Base-by-base conservation (phyloP, 176 grass and related monocot genomes). In the Oryza brachyantha region DNA sequence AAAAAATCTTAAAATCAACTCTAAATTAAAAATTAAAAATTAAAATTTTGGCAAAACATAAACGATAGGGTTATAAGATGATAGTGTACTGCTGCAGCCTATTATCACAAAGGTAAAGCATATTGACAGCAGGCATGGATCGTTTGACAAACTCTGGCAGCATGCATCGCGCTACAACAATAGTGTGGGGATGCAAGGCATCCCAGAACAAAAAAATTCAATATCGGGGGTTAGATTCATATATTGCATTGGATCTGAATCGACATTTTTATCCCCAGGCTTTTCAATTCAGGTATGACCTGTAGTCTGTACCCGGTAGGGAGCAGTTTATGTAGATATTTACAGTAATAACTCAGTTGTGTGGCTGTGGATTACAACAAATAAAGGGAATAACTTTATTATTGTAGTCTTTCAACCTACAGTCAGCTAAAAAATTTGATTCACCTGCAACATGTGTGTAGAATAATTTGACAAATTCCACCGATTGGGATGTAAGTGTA, bases 341-440 rank as follows among this genome's bases (percentile, higher is more conserved):
- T 87, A 70, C 79, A 87, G 22, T 13, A 16, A 71, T 27, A 39
- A 34, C 39, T 14, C 41, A 7, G 8, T 34, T 19, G 34, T 17
- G 25, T 27, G 19, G 19, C 25, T n/a, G 25, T 64, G 32, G 29
- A 62, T 81, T 70, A 55, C 77, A 59, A 64, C 26, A 38, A 32
- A 65, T 13, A 3, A 73, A 32, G 32, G 16, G 5, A 29, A 2
- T n/a, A n/a, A 32, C 21, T 38, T 60, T 36, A 72, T 52, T 76
- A 84, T 70, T 36, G 13, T 77, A 58, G 72, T 66, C 55, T 66
- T 66, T 43, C 48, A 66, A 66, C 28, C 87, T 76, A 81, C 7
- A 24, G 66, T 77, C 65, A 76, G 42, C 17, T 31, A 52, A 29
- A 80, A 32, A 85, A 89, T 76, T 26, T 26, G 29, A 31, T 48